Base-by-base conservation (phyloP, 257 asterid species). In the Solanum rostratum region DNA sequence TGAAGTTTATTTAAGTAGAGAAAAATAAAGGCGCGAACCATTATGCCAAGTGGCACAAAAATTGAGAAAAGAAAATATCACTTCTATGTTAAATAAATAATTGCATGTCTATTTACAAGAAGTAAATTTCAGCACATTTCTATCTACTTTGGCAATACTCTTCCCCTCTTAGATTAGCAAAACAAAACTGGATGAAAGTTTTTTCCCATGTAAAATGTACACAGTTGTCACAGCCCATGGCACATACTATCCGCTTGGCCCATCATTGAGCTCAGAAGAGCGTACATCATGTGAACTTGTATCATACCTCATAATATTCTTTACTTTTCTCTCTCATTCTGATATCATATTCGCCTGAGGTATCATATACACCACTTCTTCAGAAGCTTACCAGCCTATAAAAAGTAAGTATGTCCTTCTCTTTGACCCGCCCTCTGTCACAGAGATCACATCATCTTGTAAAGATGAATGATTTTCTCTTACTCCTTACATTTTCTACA, bases 181-280 rank as follows among this genome's bases (percentile, higher is more conserved):
- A 81, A 12, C 78, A 87, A 87, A 84, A 81, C 50, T 84, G 81
- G 60, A 81, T 84, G 79, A 53, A 29, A 65, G 57, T n/a, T 22
- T 39, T 18, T 55, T 66, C n/a, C 74, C 71, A 78, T 53, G 79
- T 62, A 76, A 80, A 29, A 73, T 81, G 87, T 84, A 39, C 63
- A 84, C 87, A 55, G 3, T 4, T 60, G 39, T 62, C 37, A 24
- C 18, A 12, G 3, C 3, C 33, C 7, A 60, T 11, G 18, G 9
- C 18, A 24, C 37, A 0, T 60, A 24, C 22, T 60, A 60, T 60
- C 7, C 15, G 30, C 49, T 66, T 16, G 49, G 24, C 24, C 14
- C 66, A 59, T 59, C 65, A 57, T 57, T 14, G 5, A 65, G 41
- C 41, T 29, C 73, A 65, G 29, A 65, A 65, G 12, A n/a, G 3